A percentile compares a stretch with the other conserved stretches of the same genome.
phyloP scores from a whole-genome alignment of 306 rosid genomes.

The Quercus alba region DNA sequence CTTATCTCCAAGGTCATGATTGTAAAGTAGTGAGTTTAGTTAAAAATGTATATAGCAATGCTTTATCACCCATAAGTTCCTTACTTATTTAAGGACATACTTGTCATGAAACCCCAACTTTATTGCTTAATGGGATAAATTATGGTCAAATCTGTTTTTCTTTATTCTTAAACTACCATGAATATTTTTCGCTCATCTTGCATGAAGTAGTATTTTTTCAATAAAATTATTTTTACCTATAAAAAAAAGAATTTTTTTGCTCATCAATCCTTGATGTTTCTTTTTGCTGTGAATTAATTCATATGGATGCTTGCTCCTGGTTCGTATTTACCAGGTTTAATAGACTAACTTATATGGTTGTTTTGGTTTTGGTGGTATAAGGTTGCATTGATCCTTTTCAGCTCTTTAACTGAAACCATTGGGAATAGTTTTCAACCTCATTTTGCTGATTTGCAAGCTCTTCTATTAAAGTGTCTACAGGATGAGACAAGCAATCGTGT shows the following conservation, averaged over 20 bases:
- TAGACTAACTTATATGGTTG: conserved; percentile 17
- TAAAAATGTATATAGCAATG: background rate
- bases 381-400: conserved; percentile 97
- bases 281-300: background rate
- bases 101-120: background rate
- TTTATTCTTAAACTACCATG: background rate
- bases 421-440: conserved; percentile 85
- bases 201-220: no score
- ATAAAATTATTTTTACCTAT: no score
- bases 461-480: conserved; percentile 90
- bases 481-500: conserved; percentile 94
- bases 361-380: conserved; percentile 40
- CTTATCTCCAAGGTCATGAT: background rate
- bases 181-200: background rate
- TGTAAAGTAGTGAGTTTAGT: background rate
- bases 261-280: background rate
- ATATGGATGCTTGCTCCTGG: background rate
- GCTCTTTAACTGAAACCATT: conserved; percentile 95
- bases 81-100: background rate
- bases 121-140: no score
- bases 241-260: background rate
- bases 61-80: background rate
- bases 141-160: no score
- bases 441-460: conserved; percentile 85
- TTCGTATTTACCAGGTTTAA: conserved; percentile 6